Evolutionary conservation across 148 eudicot genomes (phyloP).

Genomic region (Chenopodium formosanum): DNA sequence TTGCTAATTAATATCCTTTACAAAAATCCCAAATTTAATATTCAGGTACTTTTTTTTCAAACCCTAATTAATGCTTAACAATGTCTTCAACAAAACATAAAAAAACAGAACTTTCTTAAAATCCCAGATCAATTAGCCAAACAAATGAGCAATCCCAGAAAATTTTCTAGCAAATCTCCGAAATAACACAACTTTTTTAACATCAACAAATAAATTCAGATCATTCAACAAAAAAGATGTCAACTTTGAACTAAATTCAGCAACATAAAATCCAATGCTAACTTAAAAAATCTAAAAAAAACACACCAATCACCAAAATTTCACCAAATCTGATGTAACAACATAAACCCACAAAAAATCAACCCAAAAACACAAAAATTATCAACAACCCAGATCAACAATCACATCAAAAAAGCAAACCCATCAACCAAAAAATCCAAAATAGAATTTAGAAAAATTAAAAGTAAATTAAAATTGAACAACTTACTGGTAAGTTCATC

Average conservation of each 20-base stretch:
- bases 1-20: not conserved
- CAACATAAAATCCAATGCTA: not conserved
- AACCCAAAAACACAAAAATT: slow-evolving; percentile 6
- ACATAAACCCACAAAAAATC: not conserved
- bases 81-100: not conserved
- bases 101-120: not conserved
- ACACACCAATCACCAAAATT: not conserved
- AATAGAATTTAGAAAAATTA: too few species aligned
- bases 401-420: not conserved
- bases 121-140: not conserved
- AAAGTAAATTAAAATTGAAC: too few species aligned
- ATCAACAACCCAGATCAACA: slow-evolving; percentile 19
- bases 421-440: not conserved
- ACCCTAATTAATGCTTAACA: not conserved
- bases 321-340: not conserved
- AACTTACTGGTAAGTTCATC: slow-evolving; percentile 59
- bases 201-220: not conserved
- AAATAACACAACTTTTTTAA: not conserved
- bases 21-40: not conserved
- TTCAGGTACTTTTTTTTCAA: not conserved
- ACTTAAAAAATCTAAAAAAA: not conserved
- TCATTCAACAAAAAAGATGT: slow-evolving; percentile 9
- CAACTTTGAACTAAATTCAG: slow-evolving; percentile 21
- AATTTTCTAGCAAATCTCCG: not conserved
- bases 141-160: slow-evolving; percentile 3